Evolutionary conservation across 2,329 filamentous ascomycete genomes (phyloP).

Genomic region (Massarina eburnea): DNA sequence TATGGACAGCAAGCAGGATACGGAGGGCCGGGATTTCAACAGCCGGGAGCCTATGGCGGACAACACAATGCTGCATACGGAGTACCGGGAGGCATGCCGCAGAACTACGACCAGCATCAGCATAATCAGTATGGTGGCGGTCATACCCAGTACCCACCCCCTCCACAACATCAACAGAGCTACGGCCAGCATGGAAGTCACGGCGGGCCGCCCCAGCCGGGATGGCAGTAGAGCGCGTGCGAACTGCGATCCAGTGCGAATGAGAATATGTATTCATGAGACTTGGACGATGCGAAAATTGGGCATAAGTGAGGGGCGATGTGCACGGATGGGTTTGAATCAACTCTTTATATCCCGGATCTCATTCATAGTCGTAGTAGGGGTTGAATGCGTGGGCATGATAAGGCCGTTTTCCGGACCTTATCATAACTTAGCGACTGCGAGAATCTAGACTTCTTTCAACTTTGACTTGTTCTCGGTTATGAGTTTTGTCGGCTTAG

Average conservation of each 20-base stretch:
- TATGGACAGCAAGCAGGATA: conserved; percentile 33
- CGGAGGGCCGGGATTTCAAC: conserved; percentile 24
- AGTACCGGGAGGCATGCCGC: conserved; percentile 23
- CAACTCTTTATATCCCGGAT: too few species aligned
- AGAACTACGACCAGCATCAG: conserved; percentile 35
- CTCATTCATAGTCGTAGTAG: too few species aligned
- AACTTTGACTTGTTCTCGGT: too few species aligned
- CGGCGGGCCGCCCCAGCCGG: conserved; percentile 23
- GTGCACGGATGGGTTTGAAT: too few species aligned
- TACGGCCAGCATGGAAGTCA: conserved; percentile 7
- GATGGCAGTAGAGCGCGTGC: conserved; percentile 17
- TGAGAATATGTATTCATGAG: too few species aligned
- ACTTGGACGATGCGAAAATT: background rate
- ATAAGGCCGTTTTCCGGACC: too few species aligned
- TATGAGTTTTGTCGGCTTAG: too few species aligned
- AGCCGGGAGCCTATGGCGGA: conserved; percentile 17
- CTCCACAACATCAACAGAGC: conserved; percentile 11
- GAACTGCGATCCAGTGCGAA: too few species aligned
- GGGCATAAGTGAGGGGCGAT: background rate
- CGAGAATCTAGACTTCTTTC: too few species aligned
- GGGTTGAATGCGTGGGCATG: too few species aligned
- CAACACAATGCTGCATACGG: conserved; percentile 25
- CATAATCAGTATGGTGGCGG: conserved; percentile 26
- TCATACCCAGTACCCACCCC: conserved; percentile 13
- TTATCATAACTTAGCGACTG: too few species aligned